Evolutionary conservation across 1,284 basidiomycete genomes (phyloP).

Genomic region (Paramarasmius palmivorus): DNA sequence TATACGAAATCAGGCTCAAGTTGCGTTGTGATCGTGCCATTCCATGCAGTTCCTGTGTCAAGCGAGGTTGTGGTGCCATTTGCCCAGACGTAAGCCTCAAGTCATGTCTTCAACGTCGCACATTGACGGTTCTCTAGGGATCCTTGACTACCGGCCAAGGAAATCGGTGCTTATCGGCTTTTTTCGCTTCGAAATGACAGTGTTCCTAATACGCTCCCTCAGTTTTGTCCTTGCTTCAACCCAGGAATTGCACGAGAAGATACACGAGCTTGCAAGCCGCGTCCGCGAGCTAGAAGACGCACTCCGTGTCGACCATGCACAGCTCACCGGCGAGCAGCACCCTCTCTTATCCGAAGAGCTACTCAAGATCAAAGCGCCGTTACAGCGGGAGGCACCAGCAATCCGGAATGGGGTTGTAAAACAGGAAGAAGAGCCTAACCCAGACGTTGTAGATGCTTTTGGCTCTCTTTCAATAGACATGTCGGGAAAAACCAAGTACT

Average conservation of each 20-base stretch:
- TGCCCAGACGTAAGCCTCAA: slow-evolving; percentile 51
- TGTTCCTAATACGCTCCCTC: slow-evolving; percentile 5
- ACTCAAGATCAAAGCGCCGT: slow-evolving; percentile 67
- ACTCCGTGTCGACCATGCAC: slow-evolving; percentile 57
- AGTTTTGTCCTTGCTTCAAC: slow-evolving; percentile 83
- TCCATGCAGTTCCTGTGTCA: slow-evolving; percentile 65
- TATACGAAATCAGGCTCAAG: slow-evolving; percentile 56
- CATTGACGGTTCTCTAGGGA: slow-evolving; percentile 38
- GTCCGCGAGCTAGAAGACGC: slow-evolving; percentile 79
- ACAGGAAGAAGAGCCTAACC: slow-evolving; percentile 58
- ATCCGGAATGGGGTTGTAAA: slow-evolving; percentile 34
- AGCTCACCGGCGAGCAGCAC: slow-evolving; percentile 61
- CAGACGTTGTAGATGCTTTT: slow-evolving; percentile 77
- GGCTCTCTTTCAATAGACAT: slow-evolving; percentile 71
- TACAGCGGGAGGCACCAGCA: slow-evolving; percentile 57
- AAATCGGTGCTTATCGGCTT: slow-evolving; percentile 54
- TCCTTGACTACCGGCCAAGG: slow-evolving; percentile 79
- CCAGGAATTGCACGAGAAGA: slow-evolving; percentile 81
- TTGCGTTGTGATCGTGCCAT: slow-evolving; percentile 73
- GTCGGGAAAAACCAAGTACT: slow-evolving; percentile 71
- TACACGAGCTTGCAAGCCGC: slow-evolving; percentile 69
- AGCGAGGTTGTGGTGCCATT: slow-evolving; percentile 47
- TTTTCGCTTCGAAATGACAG: slow-evolving; percentile 12
- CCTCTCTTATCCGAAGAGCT: slow-evolving; percentile 70
- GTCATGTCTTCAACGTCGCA: slow-evolving; percentile 14